Evolutionary conservation across 352 stramenopile genomes (phyloP), one percentile per base, ranked within the genome.

Genomic region (Phytophthora rubi): DNA sequence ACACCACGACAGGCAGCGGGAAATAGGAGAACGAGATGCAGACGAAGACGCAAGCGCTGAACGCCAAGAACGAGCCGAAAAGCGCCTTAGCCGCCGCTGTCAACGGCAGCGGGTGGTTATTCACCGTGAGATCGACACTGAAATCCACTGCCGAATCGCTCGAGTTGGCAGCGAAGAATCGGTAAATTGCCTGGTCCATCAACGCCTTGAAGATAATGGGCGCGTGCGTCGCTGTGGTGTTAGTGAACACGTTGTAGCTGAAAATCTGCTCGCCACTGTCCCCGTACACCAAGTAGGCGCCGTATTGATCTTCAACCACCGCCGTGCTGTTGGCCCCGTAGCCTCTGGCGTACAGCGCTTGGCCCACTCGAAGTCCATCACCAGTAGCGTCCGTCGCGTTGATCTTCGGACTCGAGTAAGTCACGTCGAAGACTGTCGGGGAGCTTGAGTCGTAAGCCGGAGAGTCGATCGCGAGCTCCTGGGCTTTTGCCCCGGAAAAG

Each of bases 21-120:
- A 97, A 85, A 61, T 97, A 98, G 3, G 89, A 84, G 32, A 98
- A 91, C 6, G 89, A 91, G n/a, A 98, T 79, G 21, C 96, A 75
- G 39, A 98, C 73, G 21, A 95, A 75, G 39, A 98, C 73, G 1
- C 67, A 73, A 6, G 82, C 76, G 0, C 88, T 72, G 30, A 97
- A 81, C 1, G 77, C 72, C 26, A 84, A 53, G 16, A 83, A 75
- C 15, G 80, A 71, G 1, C 58, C 68, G 49, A 83, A 83, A 2
- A 89, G 57, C 3, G 71, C 65, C 21, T 82, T 82, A 9, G 68
- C 78, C 33, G 58, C 62, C 15, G 65, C 69, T 1, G 84, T 86
- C 28, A 81, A 65, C 6, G 84, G 84, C 0, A 91, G 64, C 9
- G 83, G 83, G n/a, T 87, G 68, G 35, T 73, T 87, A 60, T 75